A percentile compares a stretch with the other conserved stretches of the same genome.
These are phyloP conservation scores for Cicer arietinum DNA, from an alignment of 306 rosid species.

Conservation along the genomic window DNA sequence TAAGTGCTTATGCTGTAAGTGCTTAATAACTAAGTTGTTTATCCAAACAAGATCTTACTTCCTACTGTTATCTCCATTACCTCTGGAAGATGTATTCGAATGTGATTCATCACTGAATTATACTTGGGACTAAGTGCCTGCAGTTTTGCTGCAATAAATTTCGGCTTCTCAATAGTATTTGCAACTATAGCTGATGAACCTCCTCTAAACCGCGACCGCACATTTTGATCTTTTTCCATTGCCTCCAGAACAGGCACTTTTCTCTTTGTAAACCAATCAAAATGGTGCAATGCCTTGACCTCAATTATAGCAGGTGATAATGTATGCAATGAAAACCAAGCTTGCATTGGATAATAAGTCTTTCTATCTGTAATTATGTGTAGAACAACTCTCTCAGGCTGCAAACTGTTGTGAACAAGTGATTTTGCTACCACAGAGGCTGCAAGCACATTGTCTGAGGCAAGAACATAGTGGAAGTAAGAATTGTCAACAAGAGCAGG, in stretches of 20 bases:
- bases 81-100: slow-evolving; percentile 94
- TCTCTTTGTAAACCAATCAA: slow-evolving; percentile 92
- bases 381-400: slow-evolving; percentile 69
- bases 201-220: slow-evolving; percentile 77
- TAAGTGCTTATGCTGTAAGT: no score
- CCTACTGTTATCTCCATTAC: slow-evolving; percentile 46
- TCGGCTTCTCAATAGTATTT: slow-evolving; percentile 75
- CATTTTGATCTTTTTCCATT: slow-evolving; percentile 86
- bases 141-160: slow-evolving; percentile 77
- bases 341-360: slow-evolving; percentile 94
- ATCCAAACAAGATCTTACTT: not conserved
- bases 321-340: slow-evolving; percentile 93
- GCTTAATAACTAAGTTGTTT: no score
- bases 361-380: slow-evolving; percentile 91
- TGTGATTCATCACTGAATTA: slow-evolving; percentile 94
- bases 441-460: slow-evolving; percentile 94
- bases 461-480: slow-evolving; percentile 85
- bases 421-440: slow-evolving; percentile 90
- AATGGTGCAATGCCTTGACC: slow-evolving; percentile 96
- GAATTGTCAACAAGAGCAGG: slow-evolving; percentile 85
- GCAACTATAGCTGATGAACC: slow-evolving; percentile 91
- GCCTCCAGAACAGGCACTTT: slow-evolving; percentile 91
- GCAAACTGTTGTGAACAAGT: slow-evolving; percentile 73
- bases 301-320: slow-evolving; percentile 85
- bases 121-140: slow-evolving; percentile 95